Base-by-base conservation (phyloP, 345 rosid species). In the Alliaria petiolata region DNA sequence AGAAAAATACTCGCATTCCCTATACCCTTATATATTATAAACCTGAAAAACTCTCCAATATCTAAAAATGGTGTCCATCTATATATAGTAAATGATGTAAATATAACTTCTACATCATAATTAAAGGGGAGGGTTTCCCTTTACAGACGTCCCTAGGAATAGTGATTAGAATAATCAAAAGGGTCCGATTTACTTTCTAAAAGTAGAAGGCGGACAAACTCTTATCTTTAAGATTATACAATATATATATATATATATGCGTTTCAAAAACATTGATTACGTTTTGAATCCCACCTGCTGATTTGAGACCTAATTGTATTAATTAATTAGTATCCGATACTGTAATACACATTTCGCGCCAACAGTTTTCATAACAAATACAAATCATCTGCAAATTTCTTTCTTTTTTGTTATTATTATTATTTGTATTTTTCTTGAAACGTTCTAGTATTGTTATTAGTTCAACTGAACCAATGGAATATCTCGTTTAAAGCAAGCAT, bases 271-370 rank as follows among this genome's bases (percentile, higher is more conserved):
- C 40, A 38, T 1, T 31, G 54, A 62, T 62, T 71, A 71, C 54
- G 46, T 53, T 52, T 44, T 42, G 8, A 62, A 62, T 62, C 62
- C 62, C 28, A 71, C 62, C 60, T 60, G 60, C 62, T 52, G 54
- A 62, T 62, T 62, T 62, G 30, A 43, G 20, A 62, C 76, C 76
- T 62, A 71, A 62, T 71, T 51, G 15, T 42, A 40, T 61, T 39
- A 7, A 4, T 50, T 61, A 51, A 71, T 60, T 34, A 62, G 45
- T 52, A 62, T 62, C 45, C n/a, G 25, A 20, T 4, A 49, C 10
- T 17, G 43, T 31, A 51, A 11, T 12, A 47, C 43, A 30, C 46
- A 49, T 19, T 50, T 51, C 60, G 52, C 59, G 67, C 75, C 59
- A 59, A 49, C 44, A 13, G 75, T 61, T 61, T 69, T 39, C 20